A percentile compares a stretch with the other conserved stretches of the same genome.
These are phyloP conservation scores for Cadophora sp. DNA, from an alignment of 2,329 filamentous ascomycete species.

Conservation along the genomic window DNA sequence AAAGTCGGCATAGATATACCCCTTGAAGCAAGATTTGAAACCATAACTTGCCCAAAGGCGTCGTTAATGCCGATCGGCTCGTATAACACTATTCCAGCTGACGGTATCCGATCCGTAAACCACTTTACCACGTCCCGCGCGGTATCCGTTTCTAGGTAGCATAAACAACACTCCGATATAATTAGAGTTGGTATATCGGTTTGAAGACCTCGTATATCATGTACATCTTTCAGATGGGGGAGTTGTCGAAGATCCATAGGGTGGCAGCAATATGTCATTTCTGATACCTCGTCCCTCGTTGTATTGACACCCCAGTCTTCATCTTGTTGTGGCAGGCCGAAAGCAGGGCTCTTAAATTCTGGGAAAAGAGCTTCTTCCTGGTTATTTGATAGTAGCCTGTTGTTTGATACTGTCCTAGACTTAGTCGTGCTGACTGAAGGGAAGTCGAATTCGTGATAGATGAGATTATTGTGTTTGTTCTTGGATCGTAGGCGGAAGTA, in stretches of 20 bases:
- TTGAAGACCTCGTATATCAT: conserved; percentile 55
- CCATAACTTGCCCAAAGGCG: conserved; percentile 90
- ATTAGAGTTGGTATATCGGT: conserved; percentile 77
- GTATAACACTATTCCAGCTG: conserved; percentile 75
- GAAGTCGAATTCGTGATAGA: conserved; percentile 96
- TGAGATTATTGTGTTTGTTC: conserved; percentile 50
- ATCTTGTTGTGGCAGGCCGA: conserved; percentile 27
- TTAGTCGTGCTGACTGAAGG: conserved; percentile 71
- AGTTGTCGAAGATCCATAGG: conserved; percentile 47
- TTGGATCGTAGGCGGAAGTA: conserved; percentile 70
- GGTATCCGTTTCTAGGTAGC: conserved; percentile 76
- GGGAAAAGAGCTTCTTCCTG: conserved; percentile 47
- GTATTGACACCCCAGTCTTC: conserved; percentile 40
- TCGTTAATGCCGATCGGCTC: conserved; percentile 87
- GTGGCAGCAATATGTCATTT: conserved; percentile 55
- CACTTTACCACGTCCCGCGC: conserved; percentile 69
- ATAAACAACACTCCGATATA: conserved; percentile 93
- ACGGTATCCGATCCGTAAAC: conserved; percentile 61
- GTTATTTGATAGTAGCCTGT: conserved; percentile 24
- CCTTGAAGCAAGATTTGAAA: conserved; percentile 82
- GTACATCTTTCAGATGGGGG: conserved; percentile 25
- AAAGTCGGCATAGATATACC: conserved; percentile 87
- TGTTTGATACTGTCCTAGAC: conserved; percentile 30
- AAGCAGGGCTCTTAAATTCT: conserved; percentile 33
- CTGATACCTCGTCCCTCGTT: conserved; percentile 24